Base-by-base conservation (phyloP, 2,329 filamentous ascomycete genomes). In the Fusarium equiseti region DNA sequence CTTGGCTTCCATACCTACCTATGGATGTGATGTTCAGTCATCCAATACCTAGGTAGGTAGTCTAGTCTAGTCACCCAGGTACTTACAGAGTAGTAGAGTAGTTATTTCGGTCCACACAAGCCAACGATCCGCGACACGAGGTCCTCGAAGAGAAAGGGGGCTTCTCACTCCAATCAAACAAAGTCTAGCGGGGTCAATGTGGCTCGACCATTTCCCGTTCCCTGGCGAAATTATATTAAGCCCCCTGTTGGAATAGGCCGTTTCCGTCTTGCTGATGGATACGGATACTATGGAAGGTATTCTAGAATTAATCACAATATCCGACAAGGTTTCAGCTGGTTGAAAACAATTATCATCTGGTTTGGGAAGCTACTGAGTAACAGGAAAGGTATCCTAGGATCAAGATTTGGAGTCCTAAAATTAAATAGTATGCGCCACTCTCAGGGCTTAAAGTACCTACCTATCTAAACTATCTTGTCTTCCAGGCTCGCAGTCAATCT, bases 81-180 rank as follows among this genome's bases (percentile, higher is more conserved):
- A 27, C 9, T 10, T 13, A 20, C 20, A 20, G 20, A 20, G 20
- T 20, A 31, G 12, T 31, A 31, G 6, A 13, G 29, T 31, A 31
- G 29, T 15, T 31, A 31, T 31, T n/a, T 38, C 35, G 68, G 54
- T 52, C 68, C 63, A 71, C 61, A 64, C 70, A 62, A 57, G 58
- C 61, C 57, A 63, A 65, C 59, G 73, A 75, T 73, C 66, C 73
- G 63, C 59, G 66, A 72, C 73, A 75, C 73, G 73, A 75, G 68
- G 65, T 61, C 73, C 59, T 65, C 65, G 40, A 51, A 58, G 31
- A 50, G 72, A 67, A 73, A 75, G 71, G 72, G 72, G 72, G 63
- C 56, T 40, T 38, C 18, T 15, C 11, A 45, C 43, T 63, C 70
- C 73, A 75, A 75, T 73, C 63, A 70, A 53, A 48, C 40, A 29